Percentiles rank a stretch among this genome's conserved stretches.
phyloP scores from a whole-genome alignment of 306 rosid genomes.

The Prunus kanzakura region DNA sequence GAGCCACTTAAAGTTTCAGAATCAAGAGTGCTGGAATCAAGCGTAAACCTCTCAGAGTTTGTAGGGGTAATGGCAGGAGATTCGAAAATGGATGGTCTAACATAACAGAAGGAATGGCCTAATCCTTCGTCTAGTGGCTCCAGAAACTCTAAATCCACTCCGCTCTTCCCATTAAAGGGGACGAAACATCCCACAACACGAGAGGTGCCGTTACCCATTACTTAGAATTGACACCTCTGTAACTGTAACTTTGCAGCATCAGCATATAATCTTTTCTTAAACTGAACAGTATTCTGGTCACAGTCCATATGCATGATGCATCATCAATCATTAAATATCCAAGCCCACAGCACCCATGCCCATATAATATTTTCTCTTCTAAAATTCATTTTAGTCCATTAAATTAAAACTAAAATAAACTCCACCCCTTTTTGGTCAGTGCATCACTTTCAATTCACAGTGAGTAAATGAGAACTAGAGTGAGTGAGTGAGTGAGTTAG shows the following conservation, averaged over 20 bases:
- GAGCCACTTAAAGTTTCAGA: slow-evolving; percentile 71
- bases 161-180: slow-evolving; percentile 46
- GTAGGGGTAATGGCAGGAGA: slow-evolving; percentile 67
- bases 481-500: not conserved
- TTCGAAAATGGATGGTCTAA: slow-evolving; percentile 56
- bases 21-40: slow-evolving; percentile 68
- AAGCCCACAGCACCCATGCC: not conserved
- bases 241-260: slow-evolving; percentile 21
- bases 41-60: slow-evolving; percentile 57
- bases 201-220: slow-evolving; percentile 64
- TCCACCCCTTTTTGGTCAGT: not conserved
- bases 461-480: not conserved
- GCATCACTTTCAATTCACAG: not conserved
- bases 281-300: not conserved
- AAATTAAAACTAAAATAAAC: not conserved
- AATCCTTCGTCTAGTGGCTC: slow-evolving; percentile 64
- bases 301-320: not conserved
- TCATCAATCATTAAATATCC: not conserved
- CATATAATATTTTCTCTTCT: not conserved
- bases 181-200: slow-evolving; percentile 71
- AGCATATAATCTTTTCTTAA: slow-evolving; percentile 1
- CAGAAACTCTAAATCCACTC: slow-evolving; percentile 60
- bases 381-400: not conserved
- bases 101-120: slow-evolving; percentile 70
- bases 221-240: slow-evolving; percentile 18